These are phyloP conservation scores for Penicillium palitans DNA, from an alignment of 2,329 filamentous ascomycete genomes.

Conservation along the genomic window DNA sequence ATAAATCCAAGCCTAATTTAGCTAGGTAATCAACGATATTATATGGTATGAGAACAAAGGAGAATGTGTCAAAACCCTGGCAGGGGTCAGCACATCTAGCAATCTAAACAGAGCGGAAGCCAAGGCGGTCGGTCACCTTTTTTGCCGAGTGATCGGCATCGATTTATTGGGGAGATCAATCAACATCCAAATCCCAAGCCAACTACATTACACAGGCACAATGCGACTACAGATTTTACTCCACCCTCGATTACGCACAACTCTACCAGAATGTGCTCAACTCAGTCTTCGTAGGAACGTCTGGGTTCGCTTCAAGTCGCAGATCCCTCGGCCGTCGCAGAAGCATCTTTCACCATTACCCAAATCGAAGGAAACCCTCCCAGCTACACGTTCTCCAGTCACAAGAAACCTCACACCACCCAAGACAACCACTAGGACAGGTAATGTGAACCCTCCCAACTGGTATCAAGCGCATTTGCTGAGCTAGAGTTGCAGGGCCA, in stretches of 20 bases:
- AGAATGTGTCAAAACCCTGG: neutral
- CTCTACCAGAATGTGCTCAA: conserved; percentile 28
- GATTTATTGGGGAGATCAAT: conserved; percentile 9
- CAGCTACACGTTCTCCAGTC: conserved; percentile 15
- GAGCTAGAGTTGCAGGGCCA: conserved; percentile 30
- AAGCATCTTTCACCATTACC: conserved; percentile 23
- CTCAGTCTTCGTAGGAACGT: conserved; percentile 29
- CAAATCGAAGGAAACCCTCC: conserved; percentile 24
- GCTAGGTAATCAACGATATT: conserved; percentile 6
- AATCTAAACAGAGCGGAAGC: conserved; percentile 3
- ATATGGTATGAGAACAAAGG: neutral
- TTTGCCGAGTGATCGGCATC: conserved; percentile 6
- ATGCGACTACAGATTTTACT: conserved; percentile 33
- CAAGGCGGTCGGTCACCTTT: conserved; percentile 10
- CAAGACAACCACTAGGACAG: conserved; percentile 31
- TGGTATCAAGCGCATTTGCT: neutral
- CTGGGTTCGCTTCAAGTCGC: conserved; percentile 33
- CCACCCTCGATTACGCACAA: conserved; percentile 32
- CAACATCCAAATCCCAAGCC: conserved; percentile 8
- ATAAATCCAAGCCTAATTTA: conserved; percentile 4
- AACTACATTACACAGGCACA: conserved; percentile 6
- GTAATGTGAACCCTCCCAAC: conserved; percentile 15
- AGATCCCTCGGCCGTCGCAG: conserved; percentile 24
- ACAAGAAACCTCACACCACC: conserved; percentile 16
- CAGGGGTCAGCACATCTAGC: neutral